Percentiles rank a stretch among this genome's conserved stretches.
Evolutionary conservation across 768 basidiomycete species (phyloP).

Genomic region (Tylopilus cervinicoccineus): DNA sequence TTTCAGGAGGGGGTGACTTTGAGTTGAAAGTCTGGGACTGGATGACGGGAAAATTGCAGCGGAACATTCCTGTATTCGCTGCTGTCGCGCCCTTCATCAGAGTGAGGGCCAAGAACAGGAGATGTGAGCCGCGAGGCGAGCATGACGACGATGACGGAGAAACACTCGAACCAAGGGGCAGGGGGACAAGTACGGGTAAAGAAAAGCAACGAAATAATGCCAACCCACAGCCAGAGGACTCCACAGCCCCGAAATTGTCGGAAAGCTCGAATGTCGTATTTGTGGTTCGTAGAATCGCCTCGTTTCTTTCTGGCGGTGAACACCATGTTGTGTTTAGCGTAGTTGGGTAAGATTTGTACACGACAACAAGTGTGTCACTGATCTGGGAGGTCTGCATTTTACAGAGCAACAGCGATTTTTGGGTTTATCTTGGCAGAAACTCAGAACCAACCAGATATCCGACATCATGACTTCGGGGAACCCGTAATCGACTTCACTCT

Average conservation of each 20-base stretch:
- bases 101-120: slow-evolving; percentile 31
- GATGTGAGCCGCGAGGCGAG: slow-evolving; percentile 16
- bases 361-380: not conserved
- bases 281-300: slow-evolving; percentile 54
- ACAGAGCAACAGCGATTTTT: slow-evolving; percentile 70
- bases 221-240: slow-evolving; percentile 21
- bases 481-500: slow-evolving; percentile 61
- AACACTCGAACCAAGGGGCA: slow-evolving; percentile 12
- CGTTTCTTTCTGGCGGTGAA: slow-evolving; percentile 35
- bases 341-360: slow-evolving; percentile 54
- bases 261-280: slow-evolving; percentile 36
- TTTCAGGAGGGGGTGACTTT: slow-evolving; percentile 89
- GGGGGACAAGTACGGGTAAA: slow-evolving; percentile 16
- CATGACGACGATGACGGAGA: slow-evolving; percentile 2
- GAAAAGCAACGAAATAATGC: slow-evolving; percentile 21
- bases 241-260: not conserved
- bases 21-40: slow-evolving; percentile 78
- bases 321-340: slow-evolving; percentile 59
- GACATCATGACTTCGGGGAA: slow-evolving; percentile 45
- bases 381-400: not conserved
- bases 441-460: slow-evolving; percentile 25
- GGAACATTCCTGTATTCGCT: slow-evolving; percentile 49
- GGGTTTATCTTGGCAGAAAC: slow-evolving; percentile 34
- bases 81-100: slow-evolving; percentile 46
- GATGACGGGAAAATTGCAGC: slow-evolving; percentile 54